Conservation (phyloP, 805 yeast species). For the Maudiozyma saulgeensis region DNA sequence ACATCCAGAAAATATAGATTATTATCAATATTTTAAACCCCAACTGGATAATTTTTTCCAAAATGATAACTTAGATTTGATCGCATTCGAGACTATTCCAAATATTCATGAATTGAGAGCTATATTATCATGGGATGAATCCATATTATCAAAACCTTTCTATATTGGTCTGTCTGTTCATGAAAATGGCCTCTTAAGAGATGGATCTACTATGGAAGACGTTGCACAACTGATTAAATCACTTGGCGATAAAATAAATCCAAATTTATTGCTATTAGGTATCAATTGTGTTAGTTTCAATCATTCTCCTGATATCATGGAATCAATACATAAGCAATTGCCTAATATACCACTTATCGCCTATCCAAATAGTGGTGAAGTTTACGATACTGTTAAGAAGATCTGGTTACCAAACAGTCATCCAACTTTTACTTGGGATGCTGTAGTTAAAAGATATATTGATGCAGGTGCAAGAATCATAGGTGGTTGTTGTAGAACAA, state of each 20-base stretch:
- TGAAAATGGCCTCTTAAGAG: constrained; percentile 34
- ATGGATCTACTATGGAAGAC: constrained; percentile 37
- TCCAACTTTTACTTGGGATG: constrained; percentile 30
- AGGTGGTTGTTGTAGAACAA: constrained; percentile 73
- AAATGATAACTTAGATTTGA: constrained; percentile 38
- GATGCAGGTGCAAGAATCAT: constrained; percentile 38
- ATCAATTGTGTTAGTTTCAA: constrained; percentile 55
- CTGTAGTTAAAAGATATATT: constrained; percentile 34
- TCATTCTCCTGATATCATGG: constrained; percentile 34
- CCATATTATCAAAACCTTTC: constrained; percentile 33
- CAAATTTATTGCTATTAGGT: constrained; percentile 44
- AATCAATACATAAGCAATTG: constrained; percentile 10
- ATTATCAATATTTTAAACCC: constrained; percentile 24
- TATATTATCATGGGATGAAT: constrained; percentile 33
- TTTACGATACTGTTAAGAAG: constrained; percentile 41
- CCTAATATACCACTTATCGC: constrained; percentile 37
- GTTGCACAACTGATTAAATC: constrained; percentile 20
- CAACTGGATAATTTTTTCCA: constrained; percentile 43
- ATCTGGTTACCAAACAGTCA: constrained; percentile 31
- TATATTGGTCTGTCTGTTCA: constrained; percentile 37
- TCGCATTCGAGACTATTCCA: constrained; percentile 71
- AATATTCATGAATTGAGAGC: constrained; percentile 46
- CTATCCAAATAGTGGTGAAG: constrained; percentile 73
- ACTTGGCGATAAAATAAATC: constrained; percentile 13
- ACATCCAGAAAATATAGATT: constrained; percentile 20